Percentiles rank a stretch among this genome's conserved stretches.
phyloP scores from a whole-genome alignment of 306 rosid species.

The Quercus parvula region DNA sequence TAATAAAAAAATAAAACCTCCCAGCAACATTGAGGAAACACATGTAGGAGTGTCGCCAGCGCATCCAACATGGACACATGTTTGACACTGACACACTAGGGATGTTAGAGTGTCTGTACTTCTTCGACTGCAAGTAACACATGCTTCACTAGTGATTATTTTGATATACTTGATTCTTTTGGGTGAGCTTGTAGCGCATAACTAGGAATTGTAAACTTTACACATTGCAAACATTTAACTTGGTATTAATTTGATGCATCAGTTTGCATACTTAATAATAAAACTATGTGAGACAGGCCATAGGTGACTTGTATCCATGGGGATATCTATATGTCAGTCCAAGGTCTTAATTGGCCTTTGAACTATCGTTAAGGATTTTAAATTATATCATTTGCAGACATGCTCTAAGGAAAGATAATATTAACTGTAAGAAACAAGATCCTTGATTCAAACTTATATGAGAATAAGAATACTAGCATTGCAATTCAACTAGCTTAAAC shows the following conservation, averaged over 20 bases:
- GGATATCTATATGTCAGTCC: background rate
- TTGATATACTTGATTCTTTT: background rate
- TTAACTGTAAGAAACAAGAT: background rate
- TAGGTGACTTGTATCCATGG: background rate
- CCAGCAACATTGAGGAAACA: too few relatives aligned
- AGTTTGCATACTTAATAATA: background rate
- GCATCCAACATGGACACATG: too few relatives aligned
- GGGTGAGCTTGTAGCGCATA: background rate
- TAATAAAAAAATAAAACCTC: too few relatives aligned
- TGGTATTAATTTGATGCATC: background rate
- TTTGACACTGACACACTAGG: too few relatives aligned
- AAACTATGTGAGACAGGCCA: background rate
- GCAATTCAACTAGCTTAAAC: background rate
- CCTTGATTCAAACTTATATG: background rate
- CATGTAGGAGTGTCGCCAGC: too few relatives aligned
- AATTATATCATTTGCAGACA: background rate
- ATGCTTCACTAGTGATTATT: background rate
- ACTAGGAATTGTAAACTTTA: background rate
- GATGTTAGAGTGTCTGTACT: too few relatives aligned
- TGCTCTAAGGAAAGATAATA: background rate
- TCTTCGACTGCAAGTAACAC: background rate
- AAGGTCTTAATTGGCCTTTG: background rate
- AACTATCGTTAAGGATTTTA: background rate
- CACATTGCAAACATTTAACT: background rate
- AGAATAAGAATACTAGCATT: background rate